Evolutionary conservation across 2,329 filamentous ascomycete genomes (phyloP), one percentile per base, ranked within the genome.

Genomic region (Endocalyx cinctus): DNA sequence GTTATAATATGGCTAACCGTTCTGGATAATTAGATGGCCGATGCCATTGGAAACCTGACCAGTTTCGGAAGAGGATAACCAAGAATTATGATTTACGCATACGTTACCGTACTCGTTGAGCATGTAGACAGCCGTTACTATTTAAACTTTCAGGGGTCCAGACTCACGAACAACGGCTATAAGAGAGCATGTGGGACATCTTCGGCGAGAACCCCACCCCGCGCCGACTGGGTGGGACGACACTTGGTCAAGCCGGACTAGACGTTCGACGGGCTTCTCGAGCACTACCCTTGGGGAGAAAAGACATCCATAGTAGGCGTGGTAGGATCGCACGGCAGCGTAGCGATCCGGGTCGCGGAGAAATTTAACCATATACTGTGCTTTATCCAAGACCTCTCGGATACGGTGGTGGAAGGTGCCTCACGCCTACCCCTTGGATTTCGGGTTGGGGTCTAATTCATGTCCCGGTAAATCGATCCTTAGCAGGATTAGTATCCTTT

Each of bases 1-100:
- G n/a, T n/a, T n/a, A n/a, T n/a, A n/a, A n/a, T n/a, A n/a, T n/a
- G n/a, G n/a, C n/a, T n/a, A n/a, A n/a, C n/a, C n/a, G n/a, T n/a
- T n/a, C n/a, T n/a, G n/a, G n/a, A n/a, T n/a, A n/a, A n/a, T n/a
- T 25, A 46, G 43, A 39, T 46, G 34, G 43, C 47, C 4, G 42
- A 51, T 25, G 45, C 47, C 6, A n/a, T 36, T 51, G 45, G 38
- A 53, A 25, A 46, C 38, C 32, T 54, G 50, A 50, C 51, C 48
- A 3, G 43, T 41, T 17, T 50, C 45, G 5, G 42, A 51, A 27
- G 46, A 52, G 19, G 40, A 34, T 17, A 48, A 42, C 18, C 39
- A 52, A 34, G 48, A 47, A 10, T 41, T 43, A 35, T 12, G 43
- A 23, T n/a, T n/a, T n/a, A n/a, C n/a, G n/a, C n/a, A n/a, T n/a